Evolutionary conservation across 352 stramenopile genomes (phyloP).

Genomic region (Globisporangium viniferum): DNA sequence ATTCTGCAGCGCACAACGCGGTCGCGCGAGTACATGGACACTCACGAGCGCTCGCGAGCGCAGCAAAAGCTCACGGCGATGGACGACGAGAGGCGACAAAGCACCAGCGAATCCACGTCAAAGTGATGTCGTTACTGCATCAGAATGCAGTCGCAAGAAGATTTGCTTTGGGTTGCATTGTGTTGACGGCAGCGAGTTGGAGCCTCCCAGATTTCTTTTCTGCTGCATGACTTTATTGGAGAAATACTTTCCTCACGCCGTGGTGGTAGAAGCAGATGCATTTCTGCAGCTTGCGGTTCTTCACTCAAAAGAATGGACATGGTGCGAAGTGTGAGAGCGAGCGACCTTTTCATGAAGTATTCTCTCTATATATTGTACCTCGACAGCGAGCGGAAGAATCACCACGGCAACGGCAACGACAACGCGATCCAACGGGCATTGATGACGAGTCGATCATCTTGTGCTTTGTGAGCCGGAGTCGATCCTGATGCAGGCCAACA

Average conservation of each 20-base stretch:
- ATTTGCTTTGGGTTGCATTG: too few species aligned
- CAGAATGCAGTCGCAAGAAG: too few species aligned
- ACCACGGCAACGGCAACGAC: constrained; percentile 8
- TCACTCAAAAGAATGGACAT: constrained; percentile 82
- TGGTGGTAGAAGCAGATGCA: constrained; percentile 49
- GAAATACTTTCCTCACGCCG: too few species aligned
- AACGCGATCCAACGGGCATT: background rate
- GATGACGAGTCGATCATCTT: background rate
- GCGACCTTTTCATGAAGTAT: constrained; percentile 79
- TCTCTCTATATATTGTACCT: constrained; percentile 92
- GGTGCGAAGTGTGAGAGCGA: constrained; percentile 37
- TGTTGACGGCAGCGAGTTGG: too few species aligned
- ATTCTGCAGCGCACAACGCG: constrained; percentile 9
- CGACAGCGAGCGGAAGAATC: constrained; percentile 70
- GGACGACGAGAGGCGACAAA: background rate
- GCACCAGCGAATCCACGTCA: background rate
- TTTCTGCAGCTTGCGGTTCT: constrained; percentile 96
- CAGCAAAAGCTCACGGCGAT: constrained; percentile 2
- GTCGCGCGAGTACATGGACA: constrained; percentile 7
- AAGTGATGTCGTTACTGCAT: too few species aligned
- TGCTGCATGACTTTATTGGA: too few species aligned
- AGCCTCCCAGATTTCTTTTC: too few species aligned
- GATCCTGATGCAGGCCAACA: too few species aligned
- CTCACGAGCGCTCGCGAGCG: constrained; percentile 1
- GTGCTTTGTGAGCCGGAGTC: too few species aligned